Percentiles rank a stretch among this genome's conserved stretches.
These are phyloP conservation scores for Boletus rufocinnamomeus DNA, from an alignment of 768 basidiomycete species.

Conservation along the genomic window DNA sequence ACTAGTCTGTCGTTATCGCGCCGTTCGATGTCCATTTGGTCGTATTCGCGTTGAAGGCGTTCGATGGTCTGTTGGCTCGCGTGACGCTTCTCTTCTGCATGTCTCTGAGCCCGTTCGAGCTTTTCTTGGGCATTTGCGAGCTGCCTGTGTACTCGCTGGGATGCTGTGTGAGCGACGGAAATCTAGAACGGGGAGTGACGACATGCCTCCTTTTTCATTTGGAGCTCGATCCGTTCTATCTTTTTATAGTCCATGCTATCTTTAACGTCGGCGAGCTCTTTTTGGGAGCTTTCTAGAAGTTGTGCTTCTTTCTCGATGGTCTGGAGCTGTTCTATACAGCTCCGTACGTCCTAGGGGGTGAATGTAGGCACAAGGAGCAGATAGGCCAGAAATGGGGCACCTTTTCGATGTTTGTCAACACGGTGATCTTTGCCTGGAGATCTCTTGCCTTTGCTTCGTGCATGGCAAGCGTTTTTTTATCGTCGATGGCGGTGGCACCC, in stretches of 20 bases:
- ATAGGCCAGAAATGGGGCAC: constrained; percentile 35
- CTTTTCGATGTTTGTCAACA: constrained; percentile 74
- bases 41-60: constrained; percentile 74
- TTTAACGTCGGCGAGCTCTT: constrained; percentile 66
- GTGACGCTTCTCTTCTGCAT: constrained; percentile 76
- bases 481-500: constrained; percentile 63
- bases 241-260: constrained; percentile 71
- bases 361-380: neutral
- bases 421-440: constrained; percentile 70
- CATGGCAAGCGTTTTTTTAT: constrained; percentile 63
- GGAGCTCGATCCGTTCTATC: constrained; percentile 72
- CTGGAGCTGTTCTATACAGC: constrained; percentile 75
- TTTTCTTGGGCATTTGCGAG: constrained; percentile 81
- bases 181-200: neutral
- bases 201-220: constrained; percentile 65
- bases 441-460: constrained; percentile 79
- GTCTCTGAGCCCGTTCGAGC: constrained; percentile 73
- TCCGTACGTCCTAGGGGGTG: constrained; percentile 60
- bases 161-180: neutral
- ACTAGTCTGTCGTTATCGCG: constrained; percentile 77
- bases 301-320: constrained; percentile 67
- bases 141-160: constrained; percentile 79
- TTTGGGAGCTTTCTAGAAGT: constrained; percentile 63
- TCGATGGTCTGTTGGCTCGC: constrained; percentile 76
- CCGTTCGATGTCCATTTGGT: constrained; percentile 74